phyloP scores from a whole-genome alignment of 2,329 filamentous ascomycete species.

The Hypoxylon sp. region DNA sequence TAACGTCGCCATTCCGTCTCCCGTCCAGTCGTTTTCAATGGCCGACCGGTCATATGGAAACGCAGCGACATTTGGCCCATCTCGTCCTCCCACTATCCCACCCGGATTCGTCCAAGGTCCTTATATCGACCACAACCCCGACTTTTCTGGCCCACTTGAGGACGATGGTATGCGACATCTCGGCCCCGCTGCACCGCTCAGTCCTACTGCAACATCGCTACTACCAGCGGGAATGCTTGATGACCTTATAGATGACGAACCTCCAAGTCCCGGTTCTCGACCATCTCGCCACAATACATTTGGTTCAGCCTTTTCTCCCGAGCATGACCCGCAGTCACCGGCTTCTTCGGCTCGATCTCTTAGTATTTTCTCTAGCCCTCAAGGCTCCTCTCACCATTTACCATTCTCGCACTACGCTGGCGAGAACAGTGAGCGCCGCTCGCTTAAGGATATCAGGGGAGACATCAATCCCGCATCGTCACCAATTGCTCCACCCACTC shows the following conservation, averaged over 20 bases:
- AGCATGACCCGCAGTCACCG: slow-evolving; percentile 70
- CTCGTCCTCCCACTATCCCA: slow-evolving; percentile 56
- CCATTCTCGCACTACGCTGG: slow-evolving; percentile 64
- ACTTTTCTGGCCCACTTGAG: slow-evolving; percentile 62
- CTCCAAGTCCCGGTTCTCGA: slow-evolving; percentile 58
- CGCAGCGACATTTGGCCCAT: slow-evolving; percentile 63
- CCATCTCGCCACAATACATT: slow-evolving; percentile 55
- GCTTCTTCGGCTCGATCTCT: slow-evolving; percentile 69
- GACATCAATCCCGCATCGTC: slow-evolving; percentile 57
- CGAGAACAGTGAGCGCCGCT: slow-evolving; percentile 62
- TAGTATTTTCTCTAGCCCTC: slow-evolving; percentile 72
- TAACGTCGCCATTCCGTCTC: slow-evolving; percentile 58
- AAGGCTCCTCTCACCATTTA: slow-evolving; percentile 70
- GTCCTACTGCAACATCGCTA: slow-evolving; percentile 80
- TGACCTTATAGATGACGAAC: slow-evolving; percentile 72
- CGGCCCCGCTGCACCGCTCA: slow-evolving; percentile 77
- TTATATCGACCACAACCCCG: slow-evolving; percentile 64
- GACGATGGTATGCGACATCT: slow-evolving; percentile 73
- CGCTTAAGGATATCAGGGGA: slow-evolving; percentile 53
- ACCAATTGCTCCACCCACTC: slow-evolving; percentile 54
- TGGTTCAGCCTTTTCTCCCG: slow-evolving; percentile 53
- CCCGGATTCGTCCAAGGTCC: slow-evolving; percentile 66
- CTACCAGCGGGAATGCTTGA: slow-evolving; percentile 77
- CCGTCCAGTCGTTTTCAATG: slow-evolving; percentile 57
- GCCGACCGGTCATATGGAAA: slow-evolving; percentile 61